A percentile compares a stretch with the other conserved stretches of the same genome.
Conservation (phyloP, 805 yeast species). For the Myxozyma lipomycoides region DNA sequence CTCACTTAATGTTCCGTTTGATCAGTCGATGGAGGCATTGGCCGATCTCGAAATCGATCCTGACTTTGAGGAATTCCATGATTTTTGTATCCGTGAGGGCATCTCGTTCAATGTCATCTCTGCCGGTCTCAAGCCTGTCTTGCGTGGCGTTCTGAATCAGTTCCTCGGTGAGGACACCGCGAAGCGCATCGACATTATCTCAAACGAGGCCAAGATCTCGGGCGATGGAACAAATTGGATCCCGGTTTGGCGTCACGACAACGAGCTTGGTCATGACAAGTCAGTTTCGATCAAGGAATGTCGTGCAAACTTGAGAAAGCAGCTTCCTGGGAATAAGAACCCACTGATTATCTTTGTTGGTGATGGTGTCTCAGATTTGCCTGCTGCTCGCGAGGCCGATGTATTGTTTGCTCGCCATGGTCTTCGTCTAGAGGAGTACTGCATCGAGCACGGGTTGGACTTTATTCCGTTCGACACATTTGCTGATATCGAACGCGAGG, state of each 20-base stretch:
- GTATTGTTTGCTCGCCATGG: constrained; percentile 45
- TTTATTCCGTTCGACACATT: constrained; percentile 44
- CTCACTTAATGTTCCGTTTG: constrained; percentile 40
- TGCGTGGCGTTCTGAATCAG: constrained; percentile 42
- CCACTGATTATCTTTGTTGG: constrained; percentile 54
- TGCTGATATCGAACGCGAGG: constrained; percentile 40
- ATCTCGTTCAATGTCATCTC: constrained; percentile 44
- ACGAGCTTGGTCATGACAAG: constrained; percentile 45
- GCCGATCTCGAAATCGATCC: constrained; percentile 40
- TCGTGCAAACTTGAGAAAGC: constrained; percentile 29
- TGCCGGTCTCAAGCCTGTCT: constrained; percentile 44
- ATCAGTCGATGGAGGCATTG: constrained; percentile 39
- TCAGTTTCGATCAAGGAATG: constrained; percentile 42
- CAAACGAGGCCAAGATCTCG: constrained; percentile 41
- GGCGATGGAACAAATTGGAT: constrained; percentile 41
- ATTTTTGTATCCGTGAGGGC: constrained; percentile 39
- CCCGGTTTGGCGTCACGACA: constrained; percentile 44
- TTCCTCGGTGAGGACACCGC: constrained; percentile 41
- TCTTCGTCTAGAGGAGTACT: constrained; percentile 42
- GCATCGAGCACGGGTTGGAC: constrained; percentile 41
- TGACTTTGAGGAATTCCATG: constrained; percentile 40
- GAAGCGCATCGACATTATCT: constrained; percentile 40
- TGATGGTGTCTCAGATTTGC: constrained; percentile 51
- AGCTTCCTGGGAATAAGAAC: constrained; percentile 23
- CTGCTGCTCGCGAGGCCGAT: constrained; percentile 46